phyloP scores from a whole-genome alignment of 2,329 filamentous ascomycete species.

The Hymenoscyphus infarciens region DNA sequence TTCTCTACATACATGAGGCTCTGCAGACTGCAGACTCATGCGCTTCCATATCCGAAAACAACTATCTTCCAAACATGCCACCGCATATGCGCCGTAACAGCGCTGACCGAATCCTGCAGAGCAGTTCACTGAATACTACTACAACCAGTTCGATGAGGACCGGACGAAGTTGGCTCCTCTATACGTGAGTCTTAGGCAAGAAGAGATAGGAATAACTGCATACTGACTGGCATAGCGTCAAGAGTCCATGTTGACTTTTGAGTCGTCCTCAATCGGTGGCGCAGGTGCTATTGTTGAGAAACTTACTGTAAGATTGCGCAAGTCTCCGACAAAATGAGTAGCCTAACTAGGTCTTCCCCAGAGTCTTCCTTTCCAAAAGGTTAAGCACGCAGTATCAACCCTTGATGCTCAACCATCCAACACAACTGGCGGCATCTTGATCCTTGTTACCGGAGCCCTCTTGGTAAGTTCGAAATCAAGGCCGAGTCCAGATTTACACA shows the following conservation, averaged over 20 bases:
- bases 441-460: slow-evolving; percentile 84
- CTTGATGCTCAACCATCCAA: slow-evolving; percentile 78
- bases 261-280: slow-evolving; percentile 66
- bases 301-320: slow-evolving; percentile 58
- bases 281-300: slow-evolving; percentile 69
- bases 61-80: neutral
- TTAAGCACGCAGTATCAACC: slow-evolving; percentile 73
- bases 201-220: slow-evolving; percentile 8
- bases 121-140: slow-evolving; percentile 89
- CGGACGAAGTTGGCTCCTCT: slow-evolving; percentile 62
- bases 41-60: neutral
- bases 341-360: slow-evolving; percentile 37
- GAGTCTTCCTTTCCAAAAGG: slow-evolving; percentile 76
- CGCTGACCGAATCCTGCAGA: slow-evolving; percentile 47
- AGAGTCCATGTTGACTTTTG: slow-evolving; percentile 90
- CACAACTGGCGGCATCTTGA: slow-evolving; percentile 67
- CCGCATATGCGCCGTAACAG: slow-evolving; percentile 6
- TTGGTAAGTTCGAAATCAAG: slow-evolving; percentile 54
- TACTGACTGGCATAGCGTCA: slow-evolving; percentile 55
- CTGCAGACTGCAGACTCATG: neutral
- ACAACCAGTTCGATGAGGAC: slow-evolving; percentile 77
- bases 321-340: neutral
- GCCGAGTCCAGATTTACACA: neutral
- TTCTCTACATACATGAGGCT: neutral
- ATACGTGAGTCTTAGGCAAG: slow-evolving; percentile 64